These are phyloP conservation scores for Hemerocallis citrina DNA, from an alignment of 106 monocot species.

Conservation along the genomic window DNA sequence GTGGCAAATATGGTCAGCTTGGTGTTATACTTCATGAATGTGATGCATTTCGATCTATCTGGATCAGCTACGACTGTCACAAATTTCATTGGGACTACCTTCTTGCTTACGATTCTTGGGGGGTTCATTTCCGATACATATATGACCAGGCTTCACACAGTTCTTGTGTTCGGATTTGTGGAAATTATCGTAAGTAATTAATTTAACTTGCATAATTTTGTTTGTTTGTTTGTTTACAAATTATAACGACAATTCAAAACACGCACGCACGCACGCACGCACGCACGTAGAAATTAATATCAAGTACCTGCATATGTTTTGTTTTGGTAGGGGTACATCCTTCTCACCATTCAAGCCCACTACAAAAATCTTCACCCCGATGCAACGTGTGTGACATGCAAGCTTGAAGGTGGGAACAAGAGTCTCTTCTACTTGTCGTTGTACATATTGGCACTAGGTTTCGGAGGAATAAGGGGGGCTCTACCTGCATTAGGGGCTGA, in stretches of 20 bases:
- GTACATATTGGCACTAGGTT: conserved; percentile 29
- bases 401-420: neutral
- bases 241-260: neutral
- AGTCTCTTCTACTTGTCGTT: conserved; percentile 20
- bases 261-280: no score
- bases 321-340: conserved; percentile 15
- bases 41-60: conserved; percentile 26
- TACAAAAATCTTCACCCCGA: conserved; percentile 10
- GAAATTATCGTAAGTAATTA: conserved; percentile 15
- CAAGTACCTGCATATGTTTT: neutral
- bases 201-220: no score
- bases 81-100: conserved; percentile 38
- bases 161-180: conserved; percentile 5
- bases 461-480: conserved; percentile 30
- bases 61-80: conserved; percentile 26
- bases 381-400: neutral
- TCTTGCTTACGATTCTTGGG: conserved; percentile 19
- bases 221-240: no score
- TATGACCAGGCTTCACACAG: conserved; percentile 17
- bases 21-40: conserved; percentile 17
- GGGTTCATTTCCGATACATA: conserved; percentile 20
- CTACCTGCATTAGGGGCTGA: conserved; percentile 37
- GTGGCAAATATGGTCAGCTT: conserved; percentile 4
- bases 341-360: conserved; percentile 30
- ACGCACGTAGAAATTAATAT: neutral